Evolutionary conservation across 2,329 filamentous ascomycete genomes (phyloP).

Genomic region (Metarhizium robertsii): DNA sequence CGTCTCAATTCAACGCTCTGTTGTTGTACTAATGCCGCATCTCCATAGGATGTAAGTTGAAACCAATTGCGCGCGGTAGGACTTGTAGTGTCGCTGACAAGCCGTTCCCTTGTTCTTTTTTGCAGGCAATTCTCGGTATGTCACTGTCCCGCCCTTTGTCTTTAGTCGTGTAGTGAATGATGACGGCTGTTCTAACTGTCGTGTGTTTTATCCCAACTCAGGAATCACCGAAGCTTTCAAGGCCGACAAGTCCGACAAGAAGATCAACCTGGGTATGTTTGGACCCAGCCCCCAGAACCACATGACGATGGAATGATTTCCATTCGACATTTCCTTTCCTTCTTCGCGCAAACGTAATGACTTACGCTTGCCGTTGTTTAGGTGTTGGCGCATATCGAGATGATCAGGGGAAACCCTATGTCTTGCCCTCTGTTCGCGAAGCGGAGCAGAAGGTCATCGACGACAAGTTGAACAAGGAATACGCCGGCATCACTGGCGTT

Average conservation of each 20-base stretch:
- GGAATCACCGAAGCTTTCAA: slow-evolving; percentile 99
- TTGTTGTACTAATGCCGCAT: background rate
- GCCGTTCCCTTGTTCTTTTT: background rate
- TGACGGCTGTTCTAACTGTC: slow-evolving; percentile 14
- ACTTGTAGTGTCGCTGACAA: background rate
- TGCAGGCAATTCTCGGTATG: slow-evolving; percentile 67
- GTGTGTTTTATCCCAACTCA: slow-evolving; percentile 17
- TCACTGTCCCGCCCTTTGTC: slow-evolving; percentile 8
- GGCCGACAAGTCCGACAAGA: slow-evolving; percentile 84
- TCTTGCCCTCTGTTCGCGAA: slow-evolving; percentile 83
- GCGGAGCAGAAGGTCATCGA: slow-evolving; percentile 83
- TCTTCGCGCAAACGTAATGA: slow-evolving; percentile 9
- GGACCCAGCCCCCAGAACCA: background rate
- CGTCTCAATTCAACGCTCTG: background rate
- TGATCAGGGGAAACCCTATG: slow-evolving; percentile 95
- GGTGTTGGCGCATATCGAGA: slow-evolving; percentile 97
- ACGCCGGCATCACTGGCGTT: slow-evolving; percentile 93
- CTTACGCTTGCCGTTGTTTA: slow-evolving; percentile 20
- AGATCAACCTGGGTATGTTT: slow-evolving; percentile 85
- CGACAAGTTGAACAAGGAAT: slow-evolving; percentile 84
- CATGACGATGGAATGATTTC: background rate
- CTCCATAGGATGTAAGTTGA: slow-evolving; percentile 11
- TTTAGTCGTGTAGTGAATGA: background rate
- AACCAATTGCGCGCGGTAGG: background rate
- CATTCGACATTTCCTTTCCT: slow-evolving; percentile 2